Base-by-base conservation (phyloP, 257 asterid genomes). In the Salvia miltiorrhiza region DNA sequence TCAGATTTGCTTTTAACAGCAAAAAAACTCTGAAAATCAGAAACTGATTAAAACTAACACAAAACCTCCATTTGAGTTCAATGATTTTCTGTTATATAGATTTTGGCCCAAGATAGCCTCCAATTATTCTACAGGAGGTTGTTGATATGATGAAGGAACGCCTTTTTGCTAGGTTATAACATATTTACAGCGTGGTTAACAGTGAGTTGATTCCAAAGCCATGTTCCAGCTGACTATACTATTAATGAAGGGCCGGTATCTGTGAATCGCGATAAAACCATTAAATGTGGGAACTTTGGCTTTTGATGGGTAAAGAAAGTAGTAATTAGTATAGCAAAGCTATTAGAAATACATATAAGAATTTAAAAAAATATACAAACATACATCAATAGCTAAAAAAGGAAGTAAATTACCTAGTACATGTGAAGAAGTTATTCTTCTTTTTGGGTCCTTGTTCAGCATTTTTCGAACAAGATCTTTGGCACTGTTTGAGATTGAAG, bases 381-480 rank as follows among this genome's bases (percentile, higher is more conserved):
- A 17, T 33, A 21, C 9, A 37, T 9, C 59, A 16, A 40, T 32
- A 21, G 12, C 65, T 23, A 54, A 43, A 26, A 56, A 24, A 16
- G 14, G 63, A 9, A 30, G 56, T 24, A 4, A 39, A 37, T 58
- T 82, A 86, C 92, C 85, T 4, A 86, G 89, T 58, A 83, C 89
- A 77, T 79, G 71, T 37, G 89, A 35, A 41, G 89, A 79, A 60
- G 92, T 81, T 56, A 86, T 81, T 81, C 92, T 82, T 16, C 24
- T 73, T 69, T 68, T 78, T 0, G 86, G 86, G 67, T 86, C 84
- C 74, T 79, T 78, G 9, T 75, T 77, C 23, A 86, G 80, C 91
- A 86, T 86, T 73, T 73, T 83, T 1, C 55, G 76, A 61, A 86
- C 89, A 50, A 86, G 87, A 43, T 86, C 92, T 73, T 86, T 83